phyloP scores from a whole-genome alignment of 2,329 filamentous ascomycete species.

The Cercospora zeina region DNA sequence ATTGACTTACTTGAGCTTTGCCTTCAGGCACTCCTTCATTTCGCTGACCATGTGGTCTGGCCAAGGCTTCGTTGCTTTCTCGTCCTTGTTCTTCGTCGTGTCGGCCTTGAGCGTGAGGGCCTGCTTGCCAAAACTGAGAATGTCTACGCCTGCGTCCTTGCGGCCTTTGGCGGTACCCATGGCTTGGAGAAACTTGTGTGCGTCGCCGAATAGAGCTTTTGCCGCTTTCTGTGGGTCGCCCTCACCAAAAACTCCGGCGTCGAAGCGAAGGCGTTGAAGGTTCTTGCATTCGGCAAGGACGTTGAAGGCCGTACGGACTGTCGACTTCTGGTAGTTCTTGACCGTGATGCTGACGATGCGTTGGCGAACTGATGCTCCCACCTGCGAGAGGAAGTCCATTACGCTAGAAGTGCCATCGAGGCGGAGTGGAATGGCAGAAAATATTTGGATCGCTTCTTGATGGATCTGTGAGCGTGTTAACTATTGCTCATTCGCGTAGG shows the following conservation, averaged over 20 bases:
- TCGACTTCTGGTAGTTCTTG: constrained; percentile 36
- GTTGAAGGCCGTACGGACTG: constrained; percentile 38
- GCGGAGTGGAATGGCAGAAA: constrained; percentile 34
- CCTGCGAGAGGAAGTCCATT: constrained; percentile 39
- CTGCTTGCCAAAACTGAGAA: constrained; percentile 35
- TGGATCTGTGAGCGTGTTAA: constrained; percentile 32
- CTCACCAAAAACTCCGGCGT: constrained; percentile 33
- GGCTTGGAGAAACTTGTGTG: constrained; percentile 36
- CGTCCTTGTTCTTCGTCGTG: constrained; percentile 22
- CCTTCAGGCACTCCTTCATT: constrained; percentile 34
- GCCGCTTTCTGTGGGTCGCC: constrained; percentile 39
- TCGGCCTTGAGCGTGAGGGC: constrained; percentile 38
- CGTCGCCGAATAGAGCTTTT: constrained; percentile 41
- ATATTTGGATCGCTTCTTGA: constrained; percentile 36
- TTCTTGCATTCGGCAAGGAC: constrained; percentile 38
- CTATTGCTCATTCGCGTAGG: neutral
- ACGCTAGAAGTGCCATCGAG: constrained; percentile 40
- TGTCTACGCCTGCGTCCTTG: constrained; percentile 35
- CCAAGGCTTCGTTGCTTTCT: constrained; percentile 26
- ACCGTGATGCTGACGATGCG: constrained; percentile 35
- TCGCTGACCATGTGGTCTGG: constrained; percentile 28
- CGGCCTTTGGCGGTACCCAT: constrained; percentile 30
- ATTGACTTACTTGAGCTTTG: constrained; percentile 39
- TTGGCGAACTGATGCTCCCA: constrained; percentile 27
- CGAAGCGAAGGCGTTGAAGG: constrained; percentile 37